phyloP scores from a whole-genome alignment of 192 early-diverging fungal genomes.

The Entophlyctis luteolus region DNA sequence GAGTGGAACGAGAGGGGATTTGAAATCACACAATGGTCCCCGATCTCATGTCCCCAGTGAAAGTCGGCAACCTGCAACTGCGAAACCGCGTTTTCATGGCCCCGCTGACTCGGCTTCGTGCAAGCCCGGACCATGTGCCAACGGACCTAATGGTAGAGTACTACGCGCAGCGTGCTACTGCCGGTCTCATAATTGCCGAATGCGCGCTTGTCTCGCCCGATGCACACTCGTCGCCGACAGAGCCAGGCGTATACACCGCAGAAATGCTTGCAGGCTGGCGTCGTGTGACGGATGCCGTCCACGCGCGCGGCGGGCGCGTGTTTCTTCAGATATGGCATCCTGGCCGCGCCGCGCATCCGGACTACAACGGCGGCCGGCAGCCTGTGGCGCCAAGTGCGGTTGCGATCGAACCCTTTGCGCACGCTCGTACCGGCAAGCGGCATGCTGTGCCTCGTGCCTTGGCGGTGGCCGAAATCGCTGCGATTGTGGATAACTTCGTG shows the following conservation, averaged over 20 bases:
- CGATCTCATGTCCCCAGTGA: no score
- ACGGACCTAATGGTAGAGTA: conserved; percentile 9
- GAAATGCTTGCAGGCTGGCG: conserved; percentile 37
- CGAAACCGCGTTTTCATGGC: conserved; percentile 22
- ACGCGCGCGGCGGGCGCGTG: conserved; percentile 51
- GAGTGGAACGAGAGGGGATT: no score
- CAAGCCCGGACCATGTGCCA: conserved; percentile 1
- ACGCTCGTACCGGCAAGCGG: background rate
- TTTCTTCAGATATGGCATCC: conserved; percentile 55
- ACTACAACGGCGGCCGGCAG: no score
- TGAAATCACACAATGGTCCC: no score
- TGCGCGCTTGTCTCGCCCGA: conserved; percentile 13
- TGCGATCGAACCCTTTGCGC: background rate
- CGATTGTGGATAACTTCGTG: conserved; percentile 57
- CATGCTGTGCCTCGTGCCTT: conserved; percentile 45
- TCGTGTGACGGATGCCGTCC: conserved; percentile 49
- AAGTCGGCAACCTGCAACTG: no score
- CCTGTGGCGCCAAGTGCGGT: background rate
- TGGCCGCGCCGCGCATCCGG: background rate
- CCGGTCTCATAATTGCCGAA: conserved; percentile 16
- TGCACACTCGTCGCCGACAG: conserved; percentile 4
- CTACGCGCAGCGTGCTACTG: conserved; percentile 23
- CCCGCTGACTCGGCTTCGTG: conserved; percentile 25
- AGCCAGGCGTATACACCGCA: conserved; percentile 15
- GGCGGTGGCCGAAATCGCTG: conserved; percentile 60